Evolutionary conservation across 2,329 filamentous ascomycete genomes (phyloP).

Genomic region (Cladophialophora psammophila): DNA sequence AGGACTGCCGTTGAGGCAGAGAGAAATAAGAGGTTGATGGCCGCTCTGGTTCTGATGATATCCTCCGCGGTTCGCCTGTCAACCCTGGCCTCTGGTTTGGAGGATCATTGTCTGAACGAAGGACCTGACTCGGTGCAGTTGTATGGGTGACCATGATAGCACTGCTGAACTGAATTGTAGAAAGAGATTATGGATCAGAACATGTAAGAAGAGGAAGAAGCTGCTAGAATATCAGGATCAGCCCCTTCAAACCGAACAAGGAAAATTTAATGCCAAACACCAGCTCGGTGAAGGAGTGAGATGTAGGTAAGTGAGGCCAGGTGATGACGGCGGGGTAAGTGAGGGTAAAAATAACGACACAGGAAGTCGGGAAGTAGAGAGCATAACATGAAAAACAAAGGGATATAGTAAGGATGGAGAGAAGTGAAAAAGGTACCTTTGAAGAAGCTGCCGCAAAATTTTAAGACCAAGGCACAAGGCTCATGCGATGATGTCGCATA

Average conservation of each 20-base stretch:
- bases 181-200: background rate
- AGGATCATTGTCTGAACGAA: slow-evolving; percentile 7
- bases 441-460: background rate
- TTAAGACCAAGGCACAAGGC: slow-evolving; percentile 1
- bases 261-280: background rate
- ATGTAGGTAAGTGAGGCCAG: background rate
- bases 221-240: slow-evolving; percentile 10
- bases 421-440: slow-evolving; percentile 14
- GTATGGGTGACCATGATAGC: slow-evolving; percentile 16
- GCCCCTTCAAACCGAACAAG: slow-evolving; percentile 7
- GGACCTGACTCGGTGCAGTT: slow-evolving; percentile 4
- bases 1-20: slow-evolving; percentile 36
- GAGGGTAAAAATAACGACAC: slow-evolving; percentile 10
- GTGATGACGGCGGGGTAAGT: slow-evolving; percentile 12
- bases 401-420: background rate
- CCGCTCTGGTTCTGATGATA: slow-evolving; percentile 44
- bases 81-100: slow-evolving; percentile 3
- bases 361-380: background rate
- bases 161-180: slow-evolving; percentile 1
- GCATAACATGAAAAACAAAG: background rate
- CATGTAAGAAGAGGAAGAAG: slow-evolving; percentile 1
- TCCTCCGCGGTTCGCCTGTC: slow-evolving; percentile 27
- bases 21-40: slow-evolving; percentile 35
- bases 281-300: slow-evolving; percentile 17
- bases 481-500: slow-evolving; percentile 6